Percentiles rank a stretch among this genome's conserved stretches.
Conservation (phyloP, 495 filamentous ascomycete genomes). For the Penicillium steckii region DNA sequence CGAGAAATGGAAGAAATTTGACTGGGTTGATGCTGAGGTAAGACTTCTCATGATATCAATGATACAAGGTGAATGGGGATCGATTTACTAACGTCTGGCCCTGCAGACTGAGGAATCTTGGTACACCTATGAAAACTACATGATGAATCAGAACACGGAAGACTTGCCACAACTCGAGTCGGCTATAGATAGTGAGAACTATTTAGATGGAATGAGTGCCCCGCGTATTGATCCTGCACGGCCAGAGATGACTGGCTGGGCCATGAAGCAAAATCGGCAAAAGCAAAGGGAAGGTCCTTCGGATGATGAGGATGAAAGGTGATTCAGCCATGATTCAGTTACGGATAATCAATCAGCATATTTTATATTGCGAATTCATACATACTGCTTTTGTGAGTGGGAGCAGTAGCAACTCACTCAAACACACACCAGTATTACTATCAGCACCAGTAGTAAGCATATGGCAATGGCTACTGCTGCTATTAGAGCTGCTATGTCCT, state of each 20-base stretch:
- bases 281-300: constrained; percentile 28
- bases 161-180: constrained; percentile 50
- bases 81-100: constrained; percentile 16
- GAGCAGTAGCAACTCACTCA: no score
- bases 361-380: no score
- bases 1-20: constrained; percentile 63
- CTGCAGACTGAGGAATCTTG: constrained; percentile 60
- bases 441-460: no score
- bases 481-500: no score
- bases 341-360: no score
- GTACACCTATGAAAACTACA: constrained; percentile 55
- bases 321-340: no score
- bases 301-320: constrained; percentile 22
- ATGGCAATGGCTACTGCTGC: no score
- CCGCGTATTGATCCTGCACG: constrained; percentile 55
- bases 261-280: constrained; percentile 49
- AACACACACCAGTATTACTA: no score
- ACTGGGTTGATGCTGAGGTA: constrained; percentile 70
- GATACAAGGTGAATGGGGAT: no score
- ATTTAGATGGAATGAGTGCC: constrained; percentile 64
- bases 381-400: no score
- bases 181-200: constrained; percentile 54
- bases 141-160: constrained; percentile 55
- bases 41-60: no score
- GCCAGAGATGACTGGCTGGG: constrained; percentile 49